Evolutionary conservation across 2,329 filamentous ascomycete species (phyloP), one percentile per base, ranked within the genome.

Genomic region (Akanthomyces muscarius): DNA sequence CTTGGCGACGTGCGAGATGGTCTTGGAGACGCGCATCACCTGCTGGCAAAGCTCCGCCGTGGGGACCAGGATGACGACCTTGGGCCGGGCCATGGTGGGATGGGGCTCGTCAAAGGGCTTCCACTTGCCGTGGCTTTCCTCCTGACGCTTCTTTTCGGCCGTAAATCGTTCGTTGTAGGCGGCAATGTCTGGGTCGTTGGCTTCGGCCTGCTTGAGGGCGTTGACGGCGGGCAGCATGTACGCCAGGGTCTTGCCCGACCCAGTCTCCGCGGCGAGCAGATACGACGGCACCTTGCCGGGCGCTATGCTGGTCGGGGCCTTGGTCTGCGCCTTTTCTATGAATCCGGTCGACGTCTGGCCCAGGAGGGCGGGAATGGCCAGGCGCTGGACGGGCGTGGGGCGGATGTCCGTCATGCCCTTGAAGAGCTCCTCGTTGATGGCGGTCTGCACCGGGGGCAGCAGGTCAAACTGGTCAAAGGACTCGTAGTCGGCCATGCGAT

Each of bases 201-300:
- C 80, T 71, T 94, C 91, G 6, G 86, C 87, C 41, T 85, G 79
- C 77, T 99, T 99, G 69, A 99, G 76, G 10, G 91, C 90, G 75
- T 99, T 87, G 59, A 99, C 81, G 18, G 89, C 83, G 0, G 95
- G 96, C 5, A 97, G 77, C 5, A 98, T 80, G 72, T 99, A 99
- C 10, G 95, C 92, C 65, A 99, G 80, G 1, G 95, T 99, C 80
- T 99, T 99, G 65, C 95, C 95, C 0, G 95, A 98, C 14, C 95
- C 95, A 0, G 95, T 99, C 80, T 99, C 95, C 13, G 95, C 95
- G 4, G 95, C 95, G 56, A 99, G 81, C 14, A 99, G 82, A 71
- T 91, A 97, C 1, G 75, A 75, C n/a, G 60, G 52, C 8, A 62
- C 51, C 8, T 36, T 62, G 6, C 21, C 44, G 10, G 51, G 51